A percentile compares a stretch with the other conserved stretches of the same genome.
Conservation (phyloP, 192 early-diverging fungal genomes). For the Funneliformis mosseae region DNA sequence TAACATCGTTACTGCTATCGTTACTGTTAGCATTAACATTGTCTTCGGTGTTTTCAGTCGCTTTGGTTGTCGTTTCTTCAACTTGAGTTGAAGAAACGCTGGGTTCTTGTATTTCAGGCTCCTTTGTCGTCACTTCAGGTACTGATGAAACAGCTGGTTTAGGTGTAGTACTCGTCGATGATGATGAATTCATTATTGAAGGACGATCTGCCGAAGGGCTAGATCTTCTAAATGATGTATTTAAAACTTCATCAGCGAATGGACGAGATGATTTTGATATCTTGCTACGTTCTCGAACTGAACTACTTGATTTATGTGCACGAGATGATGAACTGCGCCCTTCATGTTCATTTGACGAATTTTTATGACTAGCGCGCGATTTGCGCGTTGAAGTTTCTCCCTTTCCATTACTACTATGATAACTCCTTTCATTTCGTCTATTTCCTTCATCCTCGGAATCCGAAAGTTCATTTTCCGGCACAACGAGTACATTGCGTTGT, state of each 20-base stretch:
- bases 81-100: not conserved
- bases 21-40: not conserved
- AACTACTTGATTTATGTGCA: not conserved
- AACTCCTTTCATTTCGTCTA: slow-evolving; percentile 39
- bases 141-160: not conserved
- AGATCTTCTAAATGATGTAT: not conserved
- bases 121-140: not conserved
- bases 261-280: not conserved
- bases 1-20: not conserved
- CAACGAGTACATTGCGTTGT: slow-evolving; percentile 61
- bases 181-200: slow-evolving; percentile 8
- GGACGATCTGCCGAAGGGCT: not conserved
- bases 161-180: not conserved
- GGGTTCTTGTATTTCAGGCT: not conserved
- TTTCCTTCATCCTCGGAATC: slow-evolving; percentile 77
- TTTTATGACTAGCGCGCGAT: slow-evolving; percentile 1
- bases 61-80: not conserved
- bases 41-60: not conserved
- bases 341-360: slow-evolving; percentile 1
- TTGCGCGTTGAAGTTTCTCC: slow-evolving; percentile 22
- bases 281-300: not conserved
- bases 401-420: slow-evolving; percentile 7
- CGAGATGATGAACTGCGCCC: not conserved
- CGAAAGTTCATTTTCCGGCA: slow-evolving; percentile 73
- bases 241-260: not conserved